These are phyloP conservation scores for Hydnomerulius pinastri DNA, from an alignment of 768 basidiomycete genomes.

Conservation along the genomic window DNA sequence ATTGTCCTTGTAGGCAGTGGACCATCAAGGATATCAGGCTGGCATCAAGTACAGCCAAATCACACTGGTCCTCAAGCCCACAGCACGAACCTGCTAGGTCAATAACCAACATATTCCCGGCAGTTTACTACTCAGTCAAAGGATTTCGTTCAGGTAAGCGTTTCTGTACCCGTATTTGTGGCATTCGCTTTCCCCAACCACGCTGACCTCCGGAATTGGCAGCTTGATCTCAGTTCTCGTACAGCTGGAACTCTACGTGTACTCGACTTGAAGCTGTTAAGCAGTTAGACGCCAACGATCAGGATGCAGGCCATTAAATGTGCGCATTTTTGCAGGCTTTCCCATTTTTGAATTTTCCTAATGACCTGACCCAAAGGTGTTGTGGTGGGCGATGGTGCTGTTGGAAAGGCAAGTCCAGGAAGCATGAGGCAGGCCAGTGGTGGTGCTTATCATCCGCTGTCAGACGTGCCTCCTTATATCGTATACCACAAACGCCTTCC, in stretches of 20 bases:
- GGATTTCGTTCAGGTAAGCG: slow-evolving; percentile 5
- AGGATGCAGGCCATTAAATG: slow-evolving; percentile 92
- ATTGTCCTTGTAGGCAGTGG: slow-evolving; percentile 5
- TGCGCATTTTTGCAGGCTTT: slow-evolving; percentile 38
- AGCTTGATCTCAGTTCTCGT: slow-evolving; percentile 18
- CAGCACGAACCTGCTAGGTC: slow-evolving; percentile 4
- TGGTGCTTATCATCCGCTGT: slow-evolving; percentile 12
- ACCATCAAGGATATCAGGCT: slow-evolving; percentile 31
- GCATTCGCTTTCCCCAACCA: not conserved
- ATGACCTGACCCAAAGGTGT: slow-evolving; percentile 63
- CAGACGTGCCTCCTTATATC: slow-evolving; percentile 99
- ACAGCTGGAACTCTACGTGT: slow-evolving; percentile 9
- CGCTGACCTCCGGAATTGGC: slow-evolving; percentile 12
- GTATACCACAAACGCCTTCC: slow-evolving; percentile 98
- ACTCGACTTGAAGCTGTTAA: slow-evolving; percentile 7
- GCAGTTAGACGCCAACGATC: slow-evolving; percentile 18
- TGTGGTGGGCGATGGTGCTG: slow-evolving; percentile 98
- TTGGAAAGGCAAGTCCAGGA: slow-evolving; percentile 78
- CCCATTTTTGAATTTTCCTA: slow-evolving; percentile 32
- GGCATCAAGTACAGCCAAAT: slow-evolving; percentile 27
- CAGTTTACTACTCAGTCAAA: not conserved
- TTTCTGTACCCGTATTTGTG: not conserved
- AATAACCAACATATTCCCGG: not conserved
- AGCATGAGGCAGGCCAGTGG: slow-evolving; percentile 2
- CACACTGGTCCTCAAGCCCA: slow-evolving; percentile 4